phyloP scores from a whole-genome alignment of 768 basidiomycete genomes.

The Favolaschia claudopus region DNA sequence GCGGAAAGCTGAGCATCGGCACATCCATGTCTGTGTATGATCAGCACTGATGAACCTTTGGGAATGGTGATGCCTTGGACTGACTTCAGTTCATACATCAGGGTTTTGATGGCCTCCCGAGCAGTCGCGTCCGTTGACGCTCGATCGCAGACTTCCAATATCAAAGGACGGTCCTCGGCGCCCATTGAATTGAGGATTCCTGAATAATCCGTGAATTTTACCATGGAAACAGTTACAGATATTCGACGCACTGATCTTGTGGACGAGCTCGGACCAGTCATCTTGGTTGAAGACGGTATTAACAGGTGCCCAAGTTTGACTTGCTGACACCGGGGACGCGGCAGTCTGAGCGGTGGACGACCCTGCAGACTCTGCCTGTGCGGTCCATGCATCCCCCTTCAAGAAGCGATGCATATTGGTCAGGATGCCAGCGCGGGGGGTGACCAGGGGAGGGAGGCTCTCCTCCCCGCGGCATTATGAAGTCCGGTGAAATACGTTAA shows the following conservation, averaged over 20 bases:
- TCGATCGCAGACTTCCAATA: slow-evolving; percentile 24
- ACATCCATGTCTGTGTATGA: slow-evolving; percentile 9
- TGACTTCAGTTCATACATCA: slow-evolving; percentile 25
- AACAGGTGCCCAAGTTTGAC: slow-evolving; percentile 19
- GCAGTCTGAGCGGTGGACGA: neutral
- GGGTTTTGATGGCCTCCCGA: slow-evolving; percentile 17
- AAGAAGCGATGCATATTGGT: slow-evolving; percentile 27
- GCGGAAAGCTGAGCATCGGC: slow-evolving; percentile 25
- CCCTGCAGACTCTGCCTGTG: neutral
- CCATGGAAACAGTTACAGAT: neutral
- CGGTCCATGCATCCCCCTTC: neutral
- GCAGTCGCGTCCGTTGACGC: slow-evolving; percentile 12
- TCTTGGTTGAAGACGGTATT: slow-evolving; percentile 26
- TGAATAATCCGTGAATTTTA: neutral
- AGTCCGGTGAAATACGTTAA: neutral
- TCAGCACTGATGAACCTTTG: neutral
- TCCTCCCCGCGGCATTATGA: slow-evolving; percentile 6
- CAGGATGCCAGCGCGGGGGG: neutral
- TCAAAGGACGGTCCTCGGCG: slow-evolving; percentile 20
- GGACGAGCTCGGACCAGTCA: slow-evolving; percentile 24
- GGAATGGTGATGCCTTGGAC: neutral
- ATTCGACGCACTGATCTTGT: slow-evolving; percentile 14
- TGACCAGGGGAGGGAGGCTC: neutral
- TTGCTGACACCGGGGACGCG: slow-evolving; percentile 5
- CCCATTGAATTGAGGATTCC: slow-evolving; percentile 23